A percentile compares a stretch with the other conserved stretches of the same genome.
These are phyloP conservation scores for Trichoderma sp. DNA, from an alignment of 2,329 filamentous ascomycete genomes.

Conservation along the genomic window DNA sequence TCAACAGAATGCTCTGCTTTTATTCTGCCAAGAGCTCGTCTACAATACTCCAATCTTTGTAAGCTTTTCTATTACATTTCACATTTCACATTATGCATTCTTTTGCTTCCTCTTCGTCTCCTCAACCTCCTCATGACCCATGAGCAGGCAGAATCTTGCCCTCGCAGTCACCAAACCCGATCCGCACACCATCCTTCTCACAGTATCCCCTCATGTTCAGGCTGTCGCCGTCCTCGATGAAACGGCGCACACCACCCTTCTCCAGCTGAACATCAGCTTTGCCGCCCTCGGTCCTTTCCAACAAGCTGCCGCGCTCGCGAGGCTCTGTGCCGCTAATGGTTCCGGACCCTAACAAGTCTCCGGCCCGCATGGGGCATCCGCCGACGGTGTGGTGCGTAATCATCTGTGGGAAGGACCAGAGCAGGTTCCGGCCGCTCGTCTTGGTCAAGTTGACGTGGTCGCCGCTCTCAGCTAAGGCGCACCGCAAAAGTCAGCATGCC, in stretches of 20 bases:
- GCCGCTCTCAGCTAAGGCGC: constrained; percentile 34
- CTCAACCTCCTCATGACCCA: neutral
- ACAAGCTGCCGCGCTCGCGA: constrained; percentile 67
- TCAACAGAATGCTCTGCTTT: neutral
- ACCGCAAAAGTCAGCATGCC: neutral
- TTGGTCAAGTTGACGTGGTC: constrained; percentile 38
- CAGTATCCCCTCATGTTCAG: constrained; percentile 66
- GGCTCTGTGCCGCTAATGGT: constrained; percentile 68
- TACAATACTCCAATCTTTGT: neutral
- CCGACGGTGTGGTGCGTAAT: constrained; percentile 77
- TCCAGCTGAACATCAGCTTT: constrained; percentile 63
- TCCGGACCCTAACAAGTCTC: constrained; percentile 76
- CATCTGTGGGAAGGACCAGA: constrained; percentile 86
- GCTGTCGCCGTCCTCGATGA: constrained; percentile 74
- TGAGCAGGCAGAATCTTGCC: constrained; percentile 27
- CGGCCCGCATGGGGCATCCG: constrained; percentile 72
- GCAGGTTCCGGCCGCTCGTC: constrained; percentile 50
- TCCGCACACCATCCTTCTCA: constrained; percentile 64
- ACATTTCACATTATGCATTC: neutral
- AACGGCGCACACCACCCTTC: constrained; percentile 67
- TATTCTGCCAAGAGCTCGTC: neutral
- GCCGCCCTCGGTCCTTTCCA: constrained; percentile 72
- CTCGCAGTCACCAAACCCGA: constrained; percentile 69
- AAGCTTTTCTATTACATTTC: neutral
- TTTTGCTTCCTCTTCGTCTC: neutral